Conservation (phyloP, 495 filamentous ascomycete species). For the Aspergillus hancockii region DNA sequence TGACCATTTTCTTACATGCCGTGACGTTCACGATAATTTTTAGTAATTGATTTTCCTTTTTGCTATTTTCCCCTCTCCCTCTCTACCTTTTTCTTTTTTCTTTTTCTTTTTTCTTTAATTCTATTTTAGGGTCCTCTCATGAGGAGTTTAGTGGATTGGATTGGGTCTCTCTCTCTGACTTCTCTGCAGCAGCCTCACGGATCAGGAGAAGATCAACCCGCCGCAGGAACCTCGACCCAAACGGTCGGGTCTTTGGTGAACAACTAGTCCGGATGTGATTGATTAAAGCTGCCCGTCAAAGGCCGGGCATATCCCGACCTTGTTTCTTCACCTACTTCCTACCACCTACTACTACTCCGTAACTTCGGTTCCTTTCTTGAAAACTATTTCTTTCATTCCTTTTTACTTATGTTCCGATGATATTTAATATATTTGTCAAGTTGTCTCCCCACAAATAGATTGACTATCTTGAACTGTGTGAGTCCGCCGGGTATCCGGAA, state of each 20-base stretch:
- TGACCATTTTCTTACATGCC: background rate
- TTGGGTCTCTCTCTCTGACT: background rate
- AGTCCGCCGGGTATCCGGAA: background rate
- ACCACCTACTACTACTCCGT: background rate
- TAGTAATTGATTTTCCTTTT: too few relatives aligned
- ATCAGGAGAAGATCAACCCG: conserved; percentile 26
- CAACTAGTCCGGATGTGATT: background rate
- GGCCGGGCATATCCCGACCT: background rate
- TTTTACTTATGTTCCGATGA: background rate
- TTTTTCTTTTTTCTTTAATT: background rate
- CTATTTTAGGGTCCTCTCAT: background rate
- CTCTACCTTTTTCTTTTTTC: background rate
- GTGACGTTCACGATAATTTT: background rate
- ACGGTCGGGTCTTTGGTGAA: conserved; percentile 23
- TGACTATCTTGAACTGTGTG: background rate
- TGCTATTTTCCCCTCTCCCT: background rate
- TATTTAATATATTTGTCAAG: background rate
- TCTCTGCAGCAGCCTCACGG: conserved; percentile 16
- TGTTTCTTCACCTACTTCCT: background rate
- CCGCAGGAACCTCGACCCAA: conserved; percentile 32
- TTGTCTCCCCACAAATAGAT: background rate
- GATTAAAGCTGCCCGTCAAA: background rate
- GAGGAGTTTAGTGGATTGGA: background rate
- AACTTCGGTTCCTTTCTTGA: background rate
- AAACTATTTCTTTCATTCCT: too few relatives aligned